Percentiles rank a stretch among this genome's conserved stretches.
phyloP scores from a whole-genome alignment of 1,284 basidiomycete genomes.

The Stygiomarasmius scandens region DNA sequence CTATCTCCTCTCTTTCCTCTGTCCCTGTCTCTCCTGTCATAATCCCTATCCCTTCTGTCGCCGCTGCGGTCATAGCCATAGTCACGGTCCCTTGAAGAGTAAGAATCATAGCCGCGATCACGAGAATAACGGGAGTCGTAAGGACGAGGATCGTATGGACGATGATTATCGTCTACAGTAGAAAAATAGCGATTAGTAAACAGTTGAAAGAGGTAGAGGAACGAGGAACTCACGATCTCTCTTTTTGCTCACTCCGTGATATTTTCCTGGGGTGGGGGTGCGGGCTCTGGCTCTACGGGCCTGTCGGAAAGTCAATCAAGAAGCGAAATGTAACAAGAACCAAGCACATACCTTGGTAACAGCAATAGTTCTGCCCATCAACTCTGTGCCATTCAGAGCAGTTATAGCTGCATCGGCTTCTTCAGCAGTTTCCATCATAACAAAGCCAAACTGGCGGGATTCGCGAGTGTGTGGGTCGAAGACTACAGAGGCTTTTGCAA shows the following conservation, averaged over 20 bases:
- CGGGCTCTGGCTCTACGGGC: conserved; percentile 92
- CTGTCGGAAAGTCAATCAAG: conserved; percentile 40
- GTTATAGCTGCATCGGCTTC: conserved; percentile 91
- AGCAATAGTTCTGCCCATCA: conserved; percentile 84
- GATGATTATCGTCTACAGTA: conserved; percentile 58
- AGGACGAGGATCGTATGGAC: conserved; percentile 79
- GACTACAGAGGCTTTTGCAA: conserved; percentile 92
- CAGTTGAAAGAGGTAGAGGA: conserved; percentile 5
- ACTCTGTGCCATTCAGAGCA: conserved; percentile 79
- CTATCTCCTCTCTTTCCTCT: conserved; percentile 26
- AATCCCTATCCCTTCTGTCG: conserved; percentile 34
- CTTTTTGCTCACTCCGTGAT: conserved; percentile 90
- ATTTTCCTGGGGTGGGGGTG: conserved; percentile 93
- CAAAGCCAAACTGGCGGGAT: conserved; percentile 97
- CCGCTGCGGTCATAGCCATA: conserved; percentile 32
- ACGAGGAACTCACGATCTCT: conserved; percentile 51
- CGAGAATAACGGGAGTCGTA: conserved; percentile 79
- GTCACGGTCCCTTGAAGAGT: conserved; percentile 55
- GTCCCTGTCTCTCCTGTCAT: conserved; percentile 28
- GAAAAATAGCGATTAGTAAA: conserved; percentile 11
- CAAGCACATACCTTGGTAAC: conserved; percentile 76
- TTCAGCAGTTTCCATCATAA: conserved; percentile 87
- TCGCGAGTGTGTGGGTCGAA: conserved; percentile 96
- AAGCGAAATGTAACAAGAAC: background rate
- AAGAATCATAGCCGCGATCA: too few relatives aligned